Base-by-base conservation (phyloP, 2,329 filamentous ascomycete genomes). In the Aspergillus alliaceus region DNA sequence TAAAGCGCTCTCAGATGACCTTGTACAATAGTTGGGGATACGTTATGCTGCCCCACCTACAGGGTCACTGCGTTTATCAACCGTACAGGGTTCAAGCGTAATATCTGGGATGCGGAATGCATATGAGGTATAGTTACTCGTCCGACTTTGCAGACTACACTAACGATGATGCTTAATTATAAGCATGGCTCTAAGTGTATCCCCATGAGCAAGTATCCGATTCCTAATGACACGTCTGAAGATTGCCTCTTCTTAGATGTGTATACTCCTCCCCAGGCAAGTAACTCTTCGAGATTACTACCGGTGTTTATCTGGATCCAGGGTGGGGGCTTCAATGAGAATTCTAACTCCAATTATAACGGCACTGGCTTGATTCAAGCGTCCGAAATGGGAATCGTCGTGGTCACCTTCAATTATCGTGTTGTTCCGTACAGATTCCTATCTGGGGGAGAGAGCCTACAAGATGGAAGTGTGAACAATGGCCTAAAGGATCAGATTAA, bases 341-440 rank as follows among this genome's bases (percentile, higher is more conserved):
- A 87, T 58, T 83, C 86, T 57, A 84, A 83, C 56, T 66, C 81
- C 1, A 82, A 87, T 59, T 80, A 83, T 62, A 84, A 90, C 61
- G 87, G 84, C 0, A 81, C 80, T 1, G 84, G 82, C 0, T 72
- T 92, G n/a, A 78, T 87, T 27, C 69, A 79, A 29, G 86, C 85
- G 0, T 83, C 84, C 18, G 78, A 80, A 35, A 75, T 82, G 56
- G 79, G 83, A 47, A 86, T 91, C 25, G 75, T 93, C 0, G 84
- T 91, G 0, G 87, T 93, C 2, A 87, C 81, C 9, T 82, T 90
- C 73, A 92, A 91, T 73, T 92, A 93, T 69, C 86, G 90, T 5
- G 88, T 93, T 11, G 89, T 89, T 0, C 82, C 84, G 0, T 91
- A 86, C 63, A 90, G 90, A 0, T 93, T 92, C 68, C 78, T 93